Conservation (phyloP, 2,329 filamentous ascomycete species). For the Cladorrhinum sp. region DNA sequence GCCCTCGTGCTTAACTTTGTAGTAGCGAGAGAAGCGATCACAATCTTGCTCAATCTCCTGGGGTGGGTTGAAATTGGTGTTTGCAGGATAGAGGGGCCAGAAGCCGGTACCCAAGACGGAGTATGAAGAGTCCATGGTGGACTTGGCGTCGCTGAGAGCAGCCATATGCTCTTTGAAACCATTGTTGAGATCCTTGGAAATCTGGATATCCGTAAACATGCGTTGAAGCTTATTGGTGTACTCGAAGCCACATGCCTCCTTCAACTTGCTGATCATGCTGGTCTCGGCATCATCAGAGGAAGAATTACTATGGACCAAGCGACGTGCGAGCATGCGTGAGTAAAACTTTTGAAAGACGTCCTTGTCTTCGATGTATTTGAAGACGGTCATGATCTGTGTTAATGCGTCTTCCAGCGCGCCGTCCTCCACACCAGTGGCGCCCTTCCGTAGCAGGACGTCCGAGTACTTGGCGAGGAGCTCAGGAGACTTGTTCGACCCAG, state of each 20-base stretch:
- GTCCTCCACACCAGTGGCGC: constrained; percentile 87
- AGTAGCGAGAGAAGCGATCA: constrained; percentile 86
- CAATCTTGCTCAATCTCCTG: constrained; percentile 81
- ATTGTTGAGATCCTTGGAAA: constrained; percentile 92
- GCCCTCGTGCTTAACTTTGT: constrained; percentile 94
- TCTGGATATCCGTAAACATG: constrained; percentile 99
- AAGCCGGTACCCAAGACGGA: constrained; percentile 94
- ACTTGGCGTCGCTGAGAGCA: constrained; percentile 55
- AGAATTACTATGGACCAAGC: constrained; percentile 90
- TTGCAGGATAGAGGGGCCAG: constrained; percentile 88
- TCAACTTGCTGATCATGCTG: constrained; percentile 98
- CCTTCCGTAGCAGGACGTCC: constrained; percentile 88
- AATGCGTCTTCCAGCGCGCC: constrained; percentile 87
- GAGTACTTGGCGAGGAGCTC: constrained; percentile 95
- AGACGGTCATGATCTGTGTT: constrained; percentile 95
- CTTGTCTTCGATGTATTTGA: constrained; percentile 99
- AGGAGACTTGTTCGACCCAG: constrained; percentile 88
- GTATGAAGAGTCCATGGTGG: constrained; percentile 81
- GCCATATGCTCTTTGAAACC: constrained; percentile 77
- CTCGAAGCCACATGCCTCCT: constrained; percentile 97
- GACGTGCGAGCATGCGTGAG: constrained; percentile 91
- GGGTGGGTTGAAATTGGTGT: constrained; percentile 84
- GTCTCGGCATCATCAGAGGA: constrained; percentile 97
- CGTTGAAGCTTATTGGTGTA: constrained; percentile 99
- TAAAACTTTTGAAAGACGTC: constrained; percentile 99